A percentile compares a stretch with the other conserved stretches of the same genome.
phyloP scores from a whole-genome alignment of 2,329 filamentous ascomycete species.

The Cladophialophora psammophila region DNA sequence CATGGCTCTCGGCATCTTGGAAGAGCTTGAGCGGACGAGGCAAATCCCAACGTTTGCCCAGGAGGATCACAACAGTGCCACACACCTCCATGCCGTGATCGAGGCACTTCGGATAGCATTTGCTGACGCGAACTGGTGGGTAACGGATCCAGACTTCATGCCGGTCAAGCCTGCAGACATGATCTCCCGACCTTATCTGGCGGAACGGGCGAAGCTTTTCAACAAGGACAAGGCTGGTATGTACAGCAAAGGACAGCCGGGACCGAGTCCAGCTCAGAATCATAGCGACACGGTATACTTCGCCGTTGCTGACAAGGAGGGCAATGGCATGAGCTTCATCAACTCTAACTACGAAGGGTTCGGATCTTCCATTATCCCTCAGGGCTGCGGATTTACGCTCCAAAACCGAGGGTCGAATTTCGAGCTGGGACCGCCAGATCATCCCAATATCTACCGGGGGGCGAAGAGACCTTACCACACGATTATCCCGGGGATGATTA shows the following conservation, averaged over 20 bases:
- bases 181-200: conserved; percentile 76
- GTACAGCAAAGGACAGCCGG: conserved; percentile 68
- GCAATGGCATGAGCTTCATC: conserved; percentile 95
- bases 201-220: conserved; percentile 71
- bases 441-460: conserved; percentile 82
- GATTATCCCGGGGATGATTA: conserved; percentile 92
- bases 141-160: conserved; percentile 67
- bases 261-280: conserved; percentile 75
- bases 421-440: conserved; percentile 66
- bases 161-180: conserved; percentile 73
- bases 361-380: conserved; percentile 84
- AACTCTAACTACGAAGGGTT: conserved; percentile 91
- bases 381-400: conserved; percentile 87
- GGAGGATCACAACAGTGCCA: conserved; percentile 79
- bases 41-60: conserved; percentile 74
- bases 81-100: conserved; percentile 85
- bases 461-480: conserved; percentile 95
- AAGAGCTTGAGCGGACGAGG: conserved; percentile 78
- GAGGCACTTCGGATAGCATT: conserved; percentile 90
- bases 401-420: conserved; percentile 93
- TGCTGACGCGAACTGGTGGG: conserved; percentile 87
- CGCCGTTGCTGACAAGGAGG: conserved; percentile 77
- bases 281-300: conserved; percentile 97
- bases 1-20: conserved; percentile 90
- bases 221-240: conserved; percentile 60